These are phyloP conservation scores for Maudiozyma serrabonitensis DNA, from an alignment of 805 yeast species.

Conservation along the genomic window DNA sequence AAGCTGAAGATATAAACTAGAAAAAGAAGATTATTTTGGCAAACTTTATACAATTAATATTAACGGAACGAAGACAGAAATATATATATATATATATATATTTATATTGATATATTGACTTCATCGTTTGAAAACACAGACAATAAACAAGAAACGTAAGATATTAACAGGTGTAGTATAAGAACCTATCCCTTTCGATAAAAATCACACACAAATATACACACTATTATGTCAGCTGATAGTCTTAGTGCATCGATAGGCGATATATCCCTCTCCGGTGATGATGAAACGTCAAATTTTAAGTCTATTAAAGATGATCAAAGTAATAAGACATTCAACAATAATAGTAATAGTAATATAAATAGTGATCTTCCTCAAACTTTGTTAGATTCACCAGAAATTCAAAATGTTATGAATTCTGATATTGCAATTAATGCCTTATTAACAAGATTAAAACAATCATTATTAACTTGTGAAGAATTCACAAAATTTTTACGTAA, in stretches of 20 bases:
- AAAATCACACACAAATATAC: neutral
- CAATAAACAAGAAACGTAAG: too few relatives aligned
- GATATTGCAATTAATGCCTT: conserved; percentile 71
- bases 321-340: neutral
- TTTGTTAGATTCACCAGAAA: conserved; percentile 33
- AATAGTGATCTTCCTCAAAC: neutral
- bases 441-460: conserved; percentile 64
- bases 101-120: too few relatives aligned
- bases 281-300: neutral
- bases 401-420: conserved; percentile 46
- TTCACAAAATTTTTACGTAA: conserved; percentile 68
- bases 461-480: conserved; percentile 76
- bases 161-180: neutral
- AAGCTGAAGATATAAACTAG: too few relatives aligned
- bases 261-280: neutral
- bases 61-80: too few relatives aligned
- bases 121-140: too few relatives aligned
- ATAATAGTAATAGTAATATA: neutral
- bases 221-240: neutral
- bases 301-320: neutral
- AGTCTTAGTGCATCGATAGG: neutral
- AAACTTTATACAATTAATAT: too few relatives aligned
- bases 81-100: too few relatives aligned
- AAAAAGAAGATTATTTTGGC: too few relatives aligned
- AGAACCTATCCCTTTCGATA: neutral